Base-by-base conservation (phyloP, 495 filamentous ascomycete species). In the Rusavskia elegans region DNA sequence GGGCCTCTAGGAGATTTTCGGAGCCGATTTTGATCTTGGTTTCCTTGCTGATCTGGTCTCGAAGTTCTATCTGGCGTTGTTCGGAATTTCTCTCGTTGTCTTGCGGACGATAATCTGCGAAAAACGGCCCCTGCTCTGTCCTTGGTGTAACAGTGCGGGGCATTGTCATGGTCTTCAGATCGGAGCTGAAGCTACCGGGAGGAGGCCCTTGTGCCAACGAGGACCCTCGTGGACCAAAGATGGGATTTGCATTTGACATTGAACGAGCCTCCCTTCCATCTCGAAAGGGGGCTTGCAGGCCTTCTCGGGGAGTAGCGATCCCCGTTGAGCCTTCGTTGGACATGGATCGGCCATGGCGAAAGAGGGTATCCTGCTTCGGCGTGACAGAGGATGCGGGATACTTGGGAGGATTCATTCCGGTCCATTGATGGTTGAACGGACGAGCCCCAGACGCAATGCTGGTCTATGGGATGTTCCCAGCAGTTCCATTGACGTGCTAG, bases 11-110 rank as follows among this genome's bases (percentile, higher is more conserved):
- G 76, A 97, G 79, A 63, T 98, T 98, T 73, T 98, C 92, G 49
- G 89, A 95, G 23, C 92, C 92, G 53, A 87, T 82, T 67, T 94
- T 96, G 62, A 97, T 97, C 72, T 97, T 97, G 67, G 85, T 82
- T 64, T 97, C 92, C 59, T 89, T 88, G 46, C 85, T 89, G 53
- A 98, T 81, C 62, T 80, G 78, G 60, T 95, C 87, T 53, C 82
- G 77, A 54, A 93, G 72, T 40, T 78, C 70, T 25, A 78, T 77
- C 57, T 93, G 77, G 16, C 80, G 79, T 64, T 87, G 79, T 64
- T 96, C 90, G 6, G 79, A 77, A 5, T 76, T 76, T 7, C 68
- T 61, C 1, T 72, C 61, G 25, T 75, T 75, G 8, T 75, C 70
- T 40, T 82, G 78, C 32, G 81, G 52, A 80, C 80, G 53, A 78